Conservation (phyloP, 441 rosid genomes). For the Populus hybrid region DNA sequence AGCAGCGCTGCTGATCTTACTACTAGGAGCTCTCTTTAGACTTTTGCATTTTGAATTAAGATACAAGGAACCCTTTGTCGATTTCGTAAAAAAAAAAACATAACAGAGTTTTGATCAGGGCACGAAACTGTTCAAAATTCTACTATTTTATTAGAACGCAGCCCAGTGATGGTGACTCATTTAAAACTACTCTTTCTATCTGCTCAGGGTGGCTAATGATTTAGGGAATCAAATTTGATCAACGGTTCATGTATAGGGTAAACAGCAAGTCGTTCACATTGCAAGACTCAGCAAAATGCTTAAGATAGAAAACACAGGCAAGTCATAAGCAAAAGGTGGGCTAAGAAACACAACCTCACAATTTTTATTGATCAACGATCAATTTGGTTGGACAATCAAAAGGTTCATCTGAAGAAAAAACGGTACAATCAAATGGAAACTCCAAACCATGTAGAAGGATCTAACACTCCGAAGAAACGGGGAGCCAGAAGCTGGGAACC, state of each 20-base stretch:
- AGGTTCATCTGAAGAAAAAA: background rate
- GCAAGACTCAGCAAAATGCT: background rate
- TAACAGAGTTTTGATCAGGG: background rate
- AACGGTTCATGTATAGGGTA: background rate
- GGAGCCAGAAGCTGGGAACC: background rate
- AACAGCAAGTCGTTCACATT: background rate
- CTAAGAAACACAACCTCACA: background rate
- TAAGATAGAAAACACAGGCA: background rate
- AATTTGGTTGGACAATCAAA: constrained; percentile 3
- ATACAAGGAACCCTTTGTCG: background rate
- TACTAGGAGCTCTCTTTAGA: background rate
- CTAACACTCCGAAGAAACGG: background rate
- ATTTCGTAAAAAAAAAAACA: too few relatives aligned
- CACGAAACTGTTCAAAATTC: background rate
- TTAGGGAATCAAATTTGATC: background rate
- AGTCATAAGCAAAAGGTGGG: background rate
- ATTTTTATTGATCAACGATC: background rate
- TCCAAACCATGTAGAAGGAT: constrained; percentile 2
- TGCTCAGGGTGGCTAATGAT: background rate
- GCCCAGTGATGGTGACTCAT: background rate
- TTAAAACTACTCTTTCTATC: background rate
- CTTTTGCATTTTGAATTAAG: background rate
- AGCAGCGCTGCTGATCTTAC: background rate
- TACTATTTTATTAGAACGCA: background rate
- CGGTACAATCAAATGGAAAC: background rate